These are phyloP conservation scores for Xylaria acuta DNA, from an alignment of 495 filamentous ascomycete species.

Conservation along the genomic window DNA sequence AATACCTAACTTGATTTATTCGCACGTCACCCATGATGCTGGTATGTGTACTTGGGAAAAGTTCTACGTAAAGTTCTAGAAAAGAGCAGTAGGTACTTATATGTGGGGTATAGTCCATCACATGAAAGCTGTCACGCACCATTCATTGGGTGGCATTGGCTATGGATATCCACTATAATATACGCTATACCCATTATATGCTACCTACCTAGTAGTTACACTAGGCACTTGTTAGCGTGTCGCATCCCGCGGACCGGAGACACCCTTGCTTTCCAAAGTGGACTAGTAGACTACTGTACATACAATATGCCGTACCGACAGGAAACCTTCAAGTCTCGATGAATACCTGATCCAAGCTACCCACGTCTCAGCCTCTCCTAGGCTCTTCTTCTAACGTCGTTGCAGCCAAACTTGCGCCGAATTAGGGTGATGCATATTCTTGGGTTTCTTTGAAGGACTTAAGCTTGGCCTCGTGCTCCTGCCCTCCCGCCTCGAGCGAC, in stretches of 20 bases:
- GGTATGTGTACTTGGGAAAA: too few species aligned
- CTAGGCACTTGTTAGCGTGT: background rate
- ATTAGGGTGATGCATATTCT: background rate
- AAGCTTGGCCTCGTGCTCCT: background rate
- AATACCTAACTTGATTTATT: too few species aligned
- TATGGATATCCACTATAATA: too few species aligned
- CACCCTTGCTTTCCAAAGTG: background rate
- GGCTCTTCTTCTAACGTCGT: background rate
- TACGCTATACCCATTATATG: background rate
- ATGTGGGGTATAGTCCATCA: too few species aligned
- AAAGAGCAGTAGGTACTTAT: too few species aligned
- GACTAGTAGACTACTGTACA: background rate
- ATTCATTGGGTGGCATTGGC: too few species aligned
- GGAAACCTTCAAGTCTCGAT: background rate
- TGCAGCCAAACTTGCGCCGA: background rate
- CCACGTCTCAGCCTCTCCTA: background rate
- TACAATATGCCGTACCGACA: background rate
- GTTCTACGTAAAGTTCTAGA: too few species aligned
- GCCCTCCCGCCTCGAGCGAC: background rate
- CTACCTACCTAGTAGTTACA: too few species aligned
- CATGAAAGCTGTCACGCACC: too few species aligned
- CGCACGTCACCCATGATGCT: too few species aligned
- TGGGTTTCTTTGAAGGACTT: background rate
- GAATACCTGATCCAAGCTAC: background rate
- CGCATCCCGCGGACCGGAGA: conserved; percentile 25